These are phyloP conservation scores for Sporothrix variecibatus DNA, from an alignment of 2,329 filamentous ascomycete genomes.

Conservation along the genomic window DNA sequence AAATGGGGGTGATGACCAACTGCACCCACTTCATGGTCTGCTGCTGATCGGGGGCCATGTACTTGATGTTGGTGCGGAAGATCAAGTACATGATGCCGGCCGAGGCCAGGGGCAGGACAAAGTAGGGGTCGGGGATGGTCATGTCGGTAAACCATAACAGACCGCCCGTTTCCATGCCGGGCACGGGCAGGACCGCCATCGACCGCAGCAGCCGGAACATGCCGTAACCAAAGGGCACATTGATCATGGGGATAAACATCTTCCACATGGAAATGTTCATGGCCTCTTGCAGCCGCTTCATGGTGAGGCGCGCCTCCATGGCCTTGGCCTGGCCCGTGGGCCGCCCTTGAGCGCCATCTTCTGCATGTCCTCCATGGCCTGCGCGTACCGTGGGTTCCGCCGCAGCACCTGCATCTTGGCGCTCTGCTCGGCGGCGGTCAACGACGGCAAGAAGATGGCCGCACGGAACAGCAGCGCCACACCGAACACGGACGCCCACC, in stretches of 20 bases:
- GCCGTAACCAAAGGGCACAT: constrained; percentile 73
- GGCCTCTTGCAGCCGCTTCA: constrained; percentile 53
- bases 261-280: constrained; percentile 56
- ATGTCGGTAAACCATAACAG: constrained; percentile 79
- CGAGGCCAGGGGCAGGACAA: constrained; percentile 67
- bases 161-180: constrained; percentile 70
- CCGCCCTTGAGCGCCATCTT: constrained; percentile 31
- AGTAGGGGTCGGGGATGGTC: constrained; percentile 74
- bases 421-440: constrained; percentile 61
- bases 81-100: constrained; percentile 55
- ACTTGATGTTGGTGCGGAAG: constrained; percentile 37
- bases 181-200: constrained; percentile 79
- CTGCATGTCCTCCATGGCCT: constrained; percentile 51
- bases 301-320: constrained; percentile 48
- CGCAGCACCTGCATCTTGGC: constrained; percentile 57
- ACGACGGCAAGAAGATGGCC: constrained; percentile 65
- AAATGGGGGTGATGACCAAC: constrained; percentile 40
- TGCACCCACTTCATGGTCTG: constrained; percentile 41
- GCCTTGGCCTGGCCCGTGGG: constrained; percentile 50
- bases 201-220: constrained; percentile 75
- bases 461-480: constrained; percentile 67
- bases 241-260: constrained; percentile 57
- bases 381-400: constrained; percentile 51
- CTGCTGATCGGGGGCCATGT: constrained; percentile 39
- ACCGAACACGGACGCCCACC: constrained; percentile 74